Percentiles rank a stretch among this genome's conserved stretches.
Evolutionary conservation across 116 monocot species (phyloP).

Genomic region (Iris pallida): DNA sequence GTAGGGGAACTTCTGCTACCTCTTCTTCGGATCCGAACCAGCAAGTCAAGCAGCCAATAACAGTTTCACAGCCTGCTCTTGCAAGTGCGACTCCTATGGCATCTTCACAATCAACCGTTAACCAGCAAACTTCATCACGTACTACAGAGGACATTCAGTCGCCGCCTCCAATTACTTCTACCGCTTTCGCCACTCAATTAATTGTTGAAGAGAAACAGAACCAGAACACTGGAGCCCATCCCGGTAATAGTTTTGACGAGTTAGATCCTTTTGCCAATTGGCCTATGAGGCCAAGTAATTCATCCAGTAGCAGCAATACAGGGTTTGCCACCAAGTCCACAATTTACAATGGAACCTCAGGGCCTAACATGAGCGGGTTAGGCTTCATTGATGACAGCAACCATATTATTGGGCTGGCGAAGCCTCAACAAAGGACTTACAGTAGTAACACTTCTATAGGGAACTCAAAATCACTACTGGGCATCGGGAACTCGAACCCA

Average conservation of each 20-base stretch:
- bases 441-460: not conserved
- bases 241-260: slow-evolving; percentile 49
- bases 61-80: slow-evolving; percentile 16
- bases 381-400: slow-evolving; percentile 3
- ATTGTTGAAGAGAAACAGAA: slow-evolving; percentile 11
- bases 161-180: slow-evolving; percentile 52
- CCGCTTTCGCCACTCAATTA: slow-evolving; percentile 18
- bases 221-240: slow-evolving; percentile 17
- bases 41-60: slow-evolving; percentile 9
- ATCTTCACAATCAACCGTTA: slow-evolving; percentile 14
- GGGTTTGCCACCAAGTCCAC: slow-evolving; percentile 13
- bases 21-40: slow-evolving; percentile 7
- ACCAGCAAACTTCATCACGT: slow-evolving; percentile 25
- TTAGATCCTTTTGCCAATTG: slow-evolving; percentile 88
- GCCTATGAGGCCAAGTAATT: slow-evolving; percentile 48
- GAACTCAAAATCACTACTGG: not conserved
- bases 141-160: slow-evolving; percentile 62
- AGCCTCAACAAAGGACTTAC: slow-evolving; percentile 11
- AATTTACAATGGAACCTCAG: slow-evolving; percentile 13
- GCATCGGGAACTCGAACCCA: slow-evolving; percentile 20
- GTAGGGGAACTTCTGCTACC: slow-evolving; percentile 14
- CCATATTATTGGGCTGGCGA: not conserved
- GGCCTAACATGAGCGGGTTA: slow-evolving; percentile 2
- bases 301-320: slow-evolving; percentile 8
- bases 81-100: slow-evolving; percentile 13